These are phyloP conservation scores for Cystofilobasidium bisporidii DNA, from an alignment of 768 basidiomycete genomes.

Conservation along the genomic window DNA sequence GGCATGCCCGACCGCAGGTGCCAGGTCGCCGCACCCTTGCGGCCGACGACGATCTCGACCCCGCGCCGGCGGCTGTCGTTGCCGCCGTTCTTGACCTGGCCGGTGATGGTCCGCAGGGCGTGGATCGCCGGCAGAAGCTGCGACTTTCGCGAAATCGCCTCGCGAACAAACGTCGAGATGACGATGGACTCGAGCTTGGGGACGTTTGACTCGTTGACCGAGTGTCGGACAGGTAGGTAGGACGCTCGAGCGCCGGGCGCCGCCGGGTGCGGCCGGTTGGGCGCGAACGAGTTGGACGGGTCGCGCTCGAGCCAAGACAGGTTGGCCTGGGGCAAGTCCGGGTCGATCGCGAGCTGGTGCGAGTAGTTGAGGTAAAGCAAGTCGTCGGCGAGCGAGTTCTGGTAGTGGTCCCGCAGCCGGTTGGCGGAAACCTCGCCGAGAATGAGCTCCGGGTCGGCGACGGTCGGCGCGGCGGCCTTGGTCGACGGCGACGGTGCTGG, in stretches of 20 bases:
- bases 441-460: neutral
- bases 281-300: conserved; percentile 59
- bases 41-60: conserved; percentile 56
- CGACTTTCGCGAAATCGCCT: conserved; percentile 59
- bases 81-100: conserved; percentile 65
- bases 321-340: conserved; percentile 30
- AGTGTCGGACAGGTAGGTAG: conserved; percentile 47
- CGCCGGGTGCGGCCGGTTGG: conserved; percentile 63
- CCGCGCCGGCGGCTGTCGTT: conserved; percentile 62
- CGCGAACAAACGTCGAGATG: conserved; percentile 77
- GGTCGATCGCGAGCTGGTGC: conserved; percentile 44
- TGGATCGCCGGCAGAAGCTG: conserved; percentile 75
- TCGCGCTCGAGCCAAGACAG: conserved; percentile 44
- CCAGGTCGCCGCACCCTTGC: conserved; percentile 69
- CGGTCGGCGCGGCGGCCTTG: neutral
- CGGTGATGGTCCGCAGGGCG: conserved; percentile 75
- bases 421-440: conserved; percentile 10
- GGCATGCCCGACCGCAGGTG: conserved; percentile 67
- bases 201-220: conserved; percentile 57
- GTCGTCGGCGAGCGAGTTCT: conserved; percentile 69
- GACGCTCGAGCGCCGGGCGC: conserved; percentile 52
- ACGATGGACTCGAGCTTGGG: conserved; percentile 71
- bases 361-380: conserved; percentile 90
- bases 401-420: conserved; percentile 74
- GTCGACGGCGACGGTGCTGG: neutral